A percentile compares a stretch with the other conserved stretches of the same genome.
Conservation (phyloP, 306 rosid genomes). For the Myrica gale region DNA sequence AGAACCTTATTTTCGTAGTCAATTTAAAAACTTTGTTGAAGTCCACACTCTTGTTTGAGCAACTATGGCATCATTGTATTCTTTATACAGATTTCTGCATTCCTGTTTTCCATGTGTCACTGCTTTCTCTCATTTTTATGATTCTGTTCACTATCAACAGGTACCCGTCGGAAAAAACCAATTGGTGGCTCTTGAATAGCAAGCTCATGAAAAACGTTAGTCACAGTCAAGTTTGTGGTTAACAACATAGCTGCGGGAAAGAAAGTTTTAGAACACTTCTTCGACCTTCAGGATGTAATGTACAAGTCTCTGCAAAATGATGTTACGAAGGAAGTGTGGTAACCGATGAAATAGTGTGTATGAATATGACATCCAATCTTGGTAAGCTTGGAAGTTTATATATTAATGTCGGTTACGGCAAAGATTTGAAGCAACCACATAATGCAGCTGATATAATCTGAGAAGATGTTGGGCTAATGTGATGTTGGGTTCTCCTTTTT, state of each 20-base stretch:
- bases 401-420: neutral
- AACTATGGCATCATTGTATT: too few species aligned
- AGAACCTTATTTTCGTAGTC: neutral
- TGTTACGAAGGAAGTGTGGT: neutral
- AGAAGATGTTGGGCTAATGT: too few species aligned
- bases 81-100: neutral
- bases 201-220: neutral
- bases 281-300: too few species aligned
- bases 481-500: too few species aligned
- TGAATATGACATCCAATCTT: neutral
- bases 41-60: too few species aligned
- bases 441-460: neutral
- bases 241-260: neutral
- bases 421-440: neutral
- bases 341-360: neutral
- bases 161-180: slow-evolving; percentile 38
- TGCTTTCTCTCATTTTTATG: slow-evolving; percentile 8
- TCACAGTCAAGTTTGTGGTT: neutral
- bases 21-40: too few species aligned
- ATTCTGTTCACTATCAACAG: slow-evolving; percentile 42
- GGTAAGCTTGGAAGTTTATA: neutral
- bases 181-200: slow-evolving; percentile 26
- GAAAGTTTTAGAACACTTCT: slow-evolving; percentile 9
- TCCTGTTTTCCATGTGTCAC: slow-evolving; percentile 7
- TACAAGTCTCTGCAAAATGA: neutral